Conservation (phyloP, 1,284 basidiomycete genomes). For the Grifola frondosa region DNA sequence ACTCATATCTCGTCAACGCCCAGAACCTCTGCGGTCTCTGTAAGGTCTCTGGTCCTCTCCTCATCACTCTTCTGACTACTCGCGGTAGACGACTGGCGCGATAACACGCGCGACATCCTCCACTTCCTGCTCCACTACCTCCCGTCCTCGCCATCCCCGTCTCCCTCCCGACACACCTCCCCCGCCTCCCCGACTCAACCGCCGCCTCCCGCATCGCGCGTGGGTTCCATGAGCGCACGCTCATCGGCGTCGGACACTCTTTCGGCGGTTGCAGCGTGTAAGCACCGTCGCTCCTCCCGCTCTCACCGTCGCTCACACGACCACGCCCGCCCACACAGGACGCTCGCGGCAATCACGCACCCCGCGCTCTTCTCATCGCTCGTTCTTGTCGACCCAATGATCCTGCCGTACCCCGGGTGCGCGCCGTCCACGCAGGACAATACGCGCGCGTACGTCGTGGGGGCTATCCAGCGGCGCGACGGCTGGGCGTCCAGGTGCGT, state of each 20-base stretch:
- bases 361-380: constrained; percentile 74
- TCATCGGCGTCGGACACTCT: constrained; percentile 80
- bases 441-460: constrained; percentile 30
- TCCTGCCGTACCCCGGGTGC: constrained; percentile 38
- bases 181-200: constrained; percentile 42
- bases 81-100: constrained; percentile 45
- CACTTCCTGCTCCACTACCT: constrained; percentile 48
- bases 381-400: constrained; percentile 80
- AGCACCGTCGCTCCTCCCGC: constrained; percentile 24
- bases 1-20: constrained; percentile 49
- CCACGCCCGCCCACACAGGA: constrained; percentile 34
- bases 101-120: constrained; percentile 50
- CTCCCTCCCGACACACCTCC: constrained; percentile 49
- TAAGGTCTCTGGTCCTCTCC: constrained; percentile 26
- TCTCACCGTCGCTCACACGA: constrained; percentile 3
- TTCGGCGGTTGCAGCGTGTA: constrained; percentile 75
- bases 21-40: constrained; percentile 45
- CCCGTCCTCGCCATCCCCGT: constrained; percentile 20
- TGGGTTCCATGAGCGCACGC: constrained; percentile 47
- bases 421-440: constrained; percentile 8
- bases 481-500: constrained; percentile 62
- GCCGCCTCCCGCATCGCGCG: constrained; percentile 38
- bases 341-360: constrained; percentile 57
- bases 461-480: constrained; percentile 63
- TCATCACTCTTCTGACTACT: background rate